phyloP scores from a whole-genome alignment of 495 filamentous ascomycete species.

The Podospora tetraspora region DNA sequence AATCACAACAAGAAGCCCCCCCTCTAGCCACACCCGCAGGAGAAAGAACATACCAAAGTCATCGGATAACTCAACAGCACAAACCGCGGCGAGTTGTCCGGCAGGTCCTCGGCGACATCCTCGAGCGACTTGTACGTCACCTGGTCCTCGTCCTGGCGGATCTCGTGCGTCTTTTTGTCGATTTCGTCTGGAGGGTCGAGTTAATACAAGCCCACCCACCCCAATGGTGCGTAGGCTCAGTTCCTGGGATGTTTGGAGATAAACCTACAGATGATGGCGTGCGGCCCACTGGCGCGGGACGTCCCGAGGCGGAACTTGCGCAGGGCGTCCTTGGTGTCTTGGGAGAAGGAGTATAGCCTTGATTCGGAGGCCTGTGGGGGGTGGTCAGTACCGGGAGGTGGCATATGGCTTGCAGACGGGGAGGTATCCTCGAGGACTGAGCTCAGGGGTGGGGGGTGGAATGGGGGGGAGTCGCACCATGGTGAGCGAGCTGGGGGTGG shows the following conservation, averaged over 20 bases:
- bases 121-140: slow-evolving; percentile 73
- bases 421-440: background rate
- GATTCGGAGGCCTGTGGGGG: slow-evolving; percentile 65
- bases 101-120: slow-evolving; percentile 79
- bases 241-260: too few relatives aligned
- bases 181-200: slow-evolving; percentile 57
- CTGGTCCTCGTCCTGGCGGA: slow-evolving; percentile 65
- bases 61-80: slow-evolving; percentile 85
- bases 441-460: background rate
- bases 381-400: background rate
- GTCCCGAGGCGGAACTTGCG: slow-evolving; percentile 90
- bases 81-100: slow-evolving; percentile 86
- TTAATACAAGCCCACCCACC: background rate
- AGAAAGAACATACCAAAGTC: slow-evolving; percentile 57
- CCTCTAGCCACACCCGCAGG: too few relatives aligned
- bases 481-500: background rate
- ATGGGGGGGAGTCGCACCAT: background rate
- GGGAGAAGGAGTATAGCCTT: slow-evolving; percentile 87
- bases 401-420: background rate
- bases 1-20: too few relatives aligned
- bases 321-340: slow-evolving; percentile 77
- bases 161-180: slow-evolving; percentile 81
- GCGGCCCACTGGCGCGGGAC: slow-evolving; percentile 77
- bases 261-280: slow-evolving; percentile 96
- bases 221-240: too few relatives aligned